These are phyloP conservation scores for Phytophthora capsici DNA, from an alignment of 352 stramenopile genomes.

Conservation along the genomic window DNA sequence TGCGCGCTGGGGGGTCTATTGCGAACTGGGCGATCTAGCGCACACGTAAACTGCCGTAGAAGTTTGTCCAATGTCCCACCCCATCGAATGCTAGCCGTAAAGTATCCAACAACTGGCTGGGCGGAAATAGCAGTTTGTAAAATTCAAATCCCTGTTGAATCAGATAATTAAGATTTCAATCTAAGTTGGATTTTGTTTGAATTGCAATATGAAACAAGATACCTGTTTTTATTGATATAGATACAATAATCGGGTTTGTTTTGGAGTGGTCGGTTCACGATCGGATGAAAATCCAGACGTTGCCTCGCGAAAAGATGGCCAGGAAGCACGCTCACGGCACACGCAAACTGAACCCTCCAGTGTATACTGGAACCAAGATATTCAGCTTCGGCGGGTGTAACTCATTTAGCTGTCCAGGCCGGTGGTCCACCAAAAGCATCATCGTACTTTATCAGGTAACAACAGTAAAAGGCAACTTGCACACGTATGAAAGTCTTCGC, in stretches of 20 bases:
- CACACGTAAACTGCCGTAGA: slow-evolving; percentile 23
- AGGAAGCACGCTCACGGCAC: slow-evolving; percentile 21
- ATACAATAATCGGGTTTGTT: slow-evolving; percentile 3
- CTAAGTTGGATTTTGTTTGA: no score
- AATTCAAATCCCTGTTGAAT: no score
- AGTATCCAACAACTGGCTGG: slow-evolving; percentile 32
- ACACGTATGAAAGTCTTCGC: no score
- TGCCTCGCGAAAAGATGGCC: slow-evolving; percentile 9
- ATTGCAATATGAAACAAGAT: no score
- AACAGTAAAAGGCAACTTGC: slow-evolving; percentile 23
- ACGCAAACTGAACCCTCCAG: slow-evolving; percentile 19
- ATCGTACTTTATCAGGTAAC: slow-evolving; percentile 4
- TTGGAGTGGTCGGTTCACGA: slow-evolving; percentile 17
- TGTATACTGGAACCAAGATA: slow-evolving; percentile 13
- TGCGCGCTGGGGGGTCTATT: slow-evolving; percentile 23
- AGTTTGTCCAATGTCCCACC: slow-evolving; percentile 31
- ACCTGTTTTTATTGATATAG: background rate
- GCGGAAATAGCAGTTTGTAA: slow-evolving; percentile 18
- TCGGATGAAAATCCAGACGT: slow-evolving; percentile 36
- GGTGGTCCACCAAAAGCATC: slow-evolving; percentile 7
- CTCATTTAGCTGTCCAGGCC: slow-evolving; percentile 9
- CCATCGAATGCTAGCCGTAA: slow-evolving; percentile 12
- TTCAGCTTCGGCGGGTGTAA: background rate
- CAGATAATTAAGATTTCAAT: no score
- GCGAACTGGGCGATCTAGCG: slow-evolving; percentile 24